Conservation (phyloP, 805 yeast genomes). For the Priceomyces melissophilus region DNA sequence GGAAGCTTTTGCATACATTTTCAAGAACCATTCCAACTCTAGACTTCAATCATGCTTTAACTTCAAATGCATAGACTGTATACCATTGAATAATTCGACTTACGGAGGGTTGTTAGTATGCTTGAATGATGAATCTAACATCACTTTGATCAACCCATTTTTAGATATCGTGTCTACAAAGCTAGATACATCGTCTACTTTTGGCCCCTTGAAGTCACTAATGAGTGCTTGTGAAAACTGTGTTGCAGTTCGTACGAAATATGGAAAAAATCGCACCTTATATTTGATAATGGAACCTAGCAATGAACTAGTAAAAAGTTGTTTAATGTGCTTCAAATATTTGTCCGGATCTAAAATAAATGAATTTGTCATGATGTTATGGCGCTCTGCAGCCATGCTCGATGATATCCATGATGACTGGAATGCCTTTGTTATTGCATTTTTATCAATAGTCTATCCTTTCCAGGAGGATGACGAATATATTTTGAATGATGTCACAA, state of each 20-base stretch:
- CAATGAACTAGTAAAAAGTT: slow-evolving; percentile 37
- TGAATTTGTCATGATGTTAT: slow-evolving; percentile 57
- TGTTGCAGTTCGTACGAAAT: slow-evolving; percentile 21
- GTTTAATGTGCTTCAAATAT: slow-evolving; percentile 50
- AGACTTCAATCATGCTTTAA: slow-evolving; percentile 29
- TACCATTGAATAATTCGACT: slow-evolving; percentile 28
- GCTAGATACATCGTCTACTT: slow-evolving; percentile 15
- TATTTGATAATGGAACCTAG: slow-evolving; percentile 44
- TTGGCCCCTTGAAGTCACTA: slow-evolving; percentile 18
- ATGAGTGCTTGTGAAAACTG: slow-evolving; percentile 26
- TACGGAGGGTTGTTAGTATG: slow-evolving; percentile 47
- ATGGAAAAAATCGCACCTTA: slow-evolving; percentile 21
- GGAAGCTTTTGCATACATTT: slow-evolving; percentile 50
- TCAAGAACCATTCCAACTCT: slow-evolving; percentile 36
- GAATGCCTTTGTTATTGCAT: slow-evolving; percentile 53
- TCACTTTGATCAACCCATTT: slow-evolving; percentile 55
- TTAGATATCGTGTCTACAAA: slow-evolving; percentile 43
- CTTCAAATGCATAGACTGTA: slow-evolving; percentile 33
- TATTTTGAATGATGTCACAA: slow-evolving; percentile 25
- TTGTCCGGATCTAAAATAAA: slow-evolving; percentile 56
- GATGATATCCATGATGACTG: slow-evolving; percentile 49
- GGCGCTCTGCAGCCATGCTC: slow-evolving; percentile 54
- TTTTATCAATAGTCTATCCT: slow-evolving; percentile 51
- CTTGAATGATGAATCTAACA: slow-evolving; percentile 29
- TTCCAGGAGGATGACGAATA: slow-evolving; percentile 23